Percentiles rank a stretch among this genome's conserved stretches.
These are phyloP conservation scores for Cinchona pubescens DNA, from an alignment of 257 asterid species.

Conservation along the genomic window DNA sequence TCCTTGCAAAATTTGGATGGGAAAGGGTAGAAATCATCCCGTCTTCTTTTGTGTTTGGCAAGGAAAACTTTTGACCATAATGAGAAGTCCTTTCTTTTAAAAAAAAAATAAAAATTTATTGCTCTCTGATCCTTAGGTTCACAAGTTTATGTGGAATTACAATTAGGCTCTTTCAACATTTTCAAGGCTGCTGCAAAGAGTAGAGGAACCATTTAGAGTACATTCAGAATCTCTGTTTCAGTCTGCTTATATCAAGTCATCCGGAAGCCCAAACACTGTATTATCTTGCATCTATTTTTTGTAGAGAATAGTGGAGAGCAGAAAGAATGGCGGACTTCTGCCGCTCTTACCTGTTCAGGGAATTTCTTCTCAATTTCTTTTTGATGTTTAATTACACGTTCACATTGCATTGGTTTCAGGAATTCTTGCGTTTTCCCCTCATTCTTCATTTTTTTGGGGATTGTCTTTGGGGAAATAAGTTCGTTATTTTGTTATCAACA, in stretches of 20 bases:
- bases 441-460: not conserved
- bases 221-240: not conserved
- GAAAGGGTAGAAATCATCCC: not conserved
- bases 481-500: not conserved
- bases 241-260: not conserved
- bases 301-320: constrained; percentile 17
- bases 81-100: not conserved
- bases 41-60: not conserved
- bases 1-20: not conserved
- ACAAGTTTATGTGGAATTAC: not conserved
- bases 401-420: constrained; percentile 1
- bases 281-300: constrained; percentile 16
- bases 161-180: not conserved
- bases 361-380: constrained; percentile 1
- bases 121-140: constrained; percentile 4
- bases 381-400: not conserved
- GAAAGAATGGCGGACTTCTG: constrained; percentile 3
- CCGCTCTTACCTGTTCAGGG: not conserved
- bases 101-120: no score
- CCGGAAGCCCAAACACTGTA: not conserved
- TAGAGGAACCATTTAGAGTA: not conserved
- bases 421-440: constrained; percentile 6
- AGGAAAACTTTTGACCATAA: not conserved
- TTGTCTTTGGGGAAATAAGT: not conserved
- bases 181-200: not conserved